Evolutionary conservation across 2,329 filamentous ascomycete genomes (phyloP), one percentile per base, ranked within the genome.

Genomic region (Chaetoscypha palmicola): DNA sequence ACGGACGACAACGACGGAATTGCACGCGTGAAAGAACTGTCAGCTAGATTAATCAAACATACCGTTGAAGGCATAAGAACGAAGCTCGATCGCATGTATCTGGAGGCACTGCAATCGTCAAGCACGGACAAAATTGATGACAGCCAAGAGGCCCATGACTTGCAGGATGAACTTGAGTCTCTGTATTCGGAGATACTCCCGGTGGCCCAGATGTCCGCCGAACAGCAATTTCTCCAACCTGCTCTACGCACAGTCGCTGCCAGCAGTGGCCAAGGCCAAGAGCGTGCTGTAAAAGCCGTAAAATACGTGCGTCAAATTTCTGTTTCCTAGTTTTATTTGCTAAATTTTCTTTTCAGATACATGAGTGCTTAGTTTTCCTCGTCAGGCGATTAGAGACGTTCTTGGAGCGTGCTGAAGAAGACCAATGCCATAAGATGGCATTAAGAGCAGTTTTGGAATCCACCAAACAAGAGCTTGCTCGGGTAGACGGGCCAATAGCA

Each of bases 131-230:
- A 48, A 24, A 42, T 49, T 5, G 41, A 31, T n/a, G 43, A 56
- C 10, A 38, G 28, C 7, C 50, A 52, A 41, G 73, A 77, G 38
- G 68, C 73, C 8, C 65, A 64, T 11, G 68, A 71, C 3, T 59
- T 83, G 2, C 74, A 81, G 54, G 73, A 75, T 23, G 83, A 86
- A 56, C 67, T 87, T 1, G 79, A 85, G 51, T 83, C 80, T 3
- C 66, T 87, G 2, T 81, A 83, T 53, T 68, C 79, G 0, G 83
- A 87, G 57, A 79, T 87, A 31, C 66, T 82, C 0, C 77, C 81
- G 0, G 78, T 87, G 2, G 76, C 81, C 5, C 77, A 83, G 49
- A 86, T 87, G 77, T 77, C 81, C 0, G 71, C 81, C 1, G 79
- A 86, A 51, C 76, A 83, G 53, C 78, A 84, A 57, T 73, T 81